Evolutionary conservation across 2,329 filamentous ascomycete species (phyloP).

Genomic region (Myriosclerotinia duriaeana): DNA sequence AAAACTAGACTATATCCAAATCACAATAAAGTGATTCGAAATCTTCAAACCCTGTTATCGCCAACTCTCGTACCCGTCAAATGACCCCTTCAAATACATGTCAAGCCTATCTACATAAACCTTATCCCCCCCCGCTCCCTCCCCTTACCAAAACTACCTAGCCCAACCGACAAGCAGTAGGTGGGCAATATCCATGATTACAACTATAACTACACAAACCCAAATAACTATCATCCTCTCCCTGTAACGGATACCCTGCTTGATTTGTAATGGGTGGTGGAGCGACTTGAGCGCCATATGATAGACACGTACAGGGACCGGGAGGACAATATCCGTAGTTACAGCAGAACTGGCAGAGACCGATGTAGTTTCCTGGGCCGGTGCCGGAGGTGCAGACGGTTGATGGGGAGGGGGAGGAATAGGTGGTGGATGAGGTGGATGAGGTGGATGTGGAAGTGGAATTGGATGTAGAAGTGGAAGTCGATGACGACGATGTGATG

Average conservation of each 20-base stretch:
- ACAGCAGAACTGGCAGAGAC: constrained; percentile 42
- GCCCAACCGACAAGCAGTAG: constrained; percentile 16
- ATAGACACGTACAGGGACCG: constrained; percentile 33
- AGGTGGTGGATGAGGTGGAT: constrained; percentile 4
- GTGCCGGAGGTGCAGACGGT: constrained; percentile 32
- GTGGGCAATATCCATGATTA: constrained; percentile 45
- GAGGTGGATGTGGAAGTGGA: neutral
- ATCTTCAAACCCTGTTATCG: neutral
- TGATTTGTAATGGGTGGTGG: constrained; percentile 35
- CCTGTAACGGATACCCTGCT: constrained; percentile 41
- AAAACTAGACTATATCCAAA: neutral
- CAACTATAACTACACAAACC: constrained; percentile 50
- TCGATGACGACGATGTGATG: neutral
- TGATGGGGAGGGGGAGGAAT: constrained; percentile 17
- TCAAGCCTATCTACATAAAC: neutral
- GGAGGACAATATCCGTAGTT: constrained; percentile 35
- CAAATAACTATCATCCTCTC: constrained; percentile 43
- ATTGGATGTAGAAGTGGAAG: too few relatives aligned
- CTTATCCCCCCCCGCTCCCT: neutral
- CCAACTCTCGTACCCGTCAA: too few relatives aligned
- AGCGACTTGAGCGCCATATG: constrained; percentile 26
- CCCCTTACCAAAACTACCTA: neutral
- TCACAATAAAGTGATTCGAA: too few relatives aligned
- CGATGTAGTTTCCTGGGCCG: constrained; percentile 42
- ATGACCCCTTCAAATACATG: too few relatives aligned